Evolutionary conservation across 1,284 basidiomycete genomes (phyloP).

Genomic region (Coniophora puteana): DNA sequence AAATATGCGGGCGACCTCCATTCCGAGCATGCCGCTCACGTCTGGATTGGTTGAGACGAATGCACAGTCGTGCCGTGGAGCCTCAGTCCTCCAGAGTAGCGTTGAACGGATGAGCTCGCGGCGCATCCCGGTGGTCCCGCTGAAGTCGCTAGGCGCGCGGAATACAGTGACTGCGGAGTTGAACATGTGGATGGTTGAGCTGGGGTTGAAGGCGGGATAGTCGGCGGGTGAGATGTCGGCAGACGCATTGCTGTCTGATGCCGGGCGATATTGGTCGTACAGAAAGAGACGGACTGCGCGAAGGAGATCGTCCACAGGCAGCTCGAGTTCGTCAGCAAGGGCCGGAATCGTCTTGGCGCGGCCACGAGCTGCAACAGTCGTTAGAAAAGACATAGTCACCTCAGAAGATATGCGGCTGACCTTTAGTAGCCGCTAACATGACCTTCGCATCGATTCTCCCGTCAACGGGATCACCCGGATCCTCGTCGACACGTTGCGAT

Average conservation of each 20-base stretch:
- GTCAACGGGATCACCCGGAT: too few relatives aligned
- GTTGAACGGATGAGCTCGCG: constrained; percentile 19
- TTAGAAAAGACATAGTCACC: too few relatives aligned
- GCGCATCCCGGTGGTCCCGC: constrained; percentile 20
- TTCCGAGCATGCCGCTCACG: constrained; percentile 13
- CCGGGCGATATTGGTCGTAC: constrained; percentile 3
- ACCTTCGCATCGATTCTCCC: too few relatives aligned
- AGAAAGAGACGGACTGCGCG: background rate
- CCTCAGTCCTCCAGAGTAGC: constrained; percentile 11
- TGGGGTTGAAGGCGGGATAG: background rate
- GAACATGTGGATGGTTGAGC: constrained; percentile 11
- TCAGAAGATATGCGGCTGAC: too few relatives aligned
- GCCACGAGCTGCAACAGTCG: background rate
- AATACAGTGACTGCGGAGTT: constrained; percentile 13
- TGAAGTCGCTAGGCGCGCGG: constrained; percentile 26
- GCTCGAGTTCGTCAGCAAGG: background rate
- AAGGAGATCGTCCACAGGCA: too few relatives aligned
- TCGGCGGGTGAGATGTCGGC: background rate
- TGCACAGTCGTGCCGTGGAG: constrained; percentile 16
- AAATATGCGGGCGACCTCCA: constrained; percentile 15
- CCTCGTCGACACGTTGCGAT: too few relatives aligned
- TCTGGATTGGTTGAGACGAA: constrained; percentile 15
- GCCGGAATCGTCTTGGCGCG: background rate
- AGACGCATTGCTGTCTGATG: background rate
- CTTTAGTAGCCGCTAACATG: too few relatives aligned